phyloP scores from a whole-genome alignment of 306 rosid genomes.

The Adenanthera pavonina region DNA sequence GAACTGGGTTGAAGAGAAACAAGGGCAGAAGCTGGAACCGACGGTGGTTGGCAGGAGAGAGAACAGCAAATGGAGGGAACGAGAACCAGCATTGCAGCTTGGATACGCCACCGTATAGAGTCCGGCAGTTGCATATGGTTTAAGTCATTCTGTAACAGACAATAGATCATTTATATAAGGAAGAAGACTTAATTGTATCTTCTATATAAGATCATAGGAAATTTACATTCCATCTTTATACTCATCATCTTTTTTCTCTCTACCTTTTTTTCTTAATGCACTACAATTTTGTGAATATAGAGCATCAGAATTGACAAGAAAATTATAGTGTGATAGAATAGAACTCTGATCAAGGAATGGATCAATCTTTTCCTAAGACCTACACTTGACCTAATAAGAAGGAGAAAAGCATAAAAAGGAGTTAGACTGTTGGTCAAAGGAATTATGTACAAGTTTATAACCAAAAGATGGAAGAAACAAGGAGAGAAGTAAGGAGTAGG shows the following conservation, averaged over 20 bases:
- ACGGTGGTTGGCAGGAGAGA: slow-evolving; percentile 80
- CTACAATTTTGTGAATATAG: background rate
- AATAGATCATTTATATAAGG: slow-evolving; percentile 23
- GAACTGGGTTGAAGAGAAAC: slow-evolving; percentile 64
- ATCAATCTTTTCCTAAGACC: too few species aligned
- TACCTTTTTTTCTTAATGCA: background rate
- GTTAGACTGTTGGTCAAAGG: too few species aligned
- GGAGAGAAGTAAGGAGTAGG: too few species aligned
- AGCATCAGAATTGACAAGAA: background rate
- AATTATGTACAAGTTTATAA: too few species aligned
- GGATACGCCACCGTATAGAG: slow-evolving; percentile 80
- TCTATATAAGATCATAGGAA: background rate
- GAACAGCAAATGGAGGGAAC: slow-evolving; percentile 61
- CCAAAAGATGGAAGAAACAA: too few species aligned
- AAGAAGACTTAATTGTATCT: background rate
- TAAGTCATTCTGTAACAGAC: slow-evolving; percentile 73
- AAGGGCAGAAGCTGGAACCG: slow-evolving; percentile 60
- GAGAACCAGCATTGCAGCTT: slow-evolving; percentile 86
- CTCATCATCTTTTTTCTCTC: background rate
- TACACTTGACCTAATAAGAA: too few species aligned
- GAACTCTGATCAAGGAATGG: too few species aligned
- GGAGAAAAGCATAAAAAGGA: too few species aligned
- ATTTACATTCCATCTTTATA: background rate
- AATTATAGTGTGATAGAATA: background rate
- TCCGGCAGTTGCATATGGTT: slow-evolving; percentile 89